phyloP scores from a whole-genome alignment of 2,329 filamentous ascomycete species.

The Fusarium burgessii region DNA sequence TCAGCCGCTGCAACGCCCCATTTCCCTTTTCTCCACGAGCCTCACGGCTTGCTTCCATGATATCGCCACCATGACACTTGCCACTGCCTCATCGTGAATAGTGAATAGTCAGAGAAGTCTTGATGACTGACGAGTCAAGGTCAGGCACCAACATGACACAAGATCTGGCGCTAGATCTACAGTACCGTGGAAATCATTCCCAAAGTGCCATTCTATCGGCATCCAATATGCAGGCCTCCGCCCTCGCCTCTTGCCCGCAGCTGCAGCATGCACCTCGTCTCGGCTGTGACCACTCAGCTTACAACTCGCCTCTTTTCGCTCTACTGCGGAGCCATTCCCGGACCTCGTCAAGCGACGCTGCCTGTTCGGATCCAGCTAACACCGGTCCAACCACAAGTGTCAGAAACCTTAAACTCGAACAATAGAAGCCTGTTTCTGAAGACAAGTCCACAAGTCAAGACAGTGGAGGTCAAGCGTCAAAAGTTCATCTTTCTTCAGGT shows the following conservation, averaged over 20 bases:
- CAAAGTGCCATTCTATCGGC: slow-evolving; percentile 32
- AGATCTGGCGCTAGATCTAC: slow-evolving; percentile 24
- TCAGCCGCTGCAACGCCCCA: slow-evolving; percentile 33
- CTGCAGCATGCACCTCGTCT: slow-evolving; percentile 36
- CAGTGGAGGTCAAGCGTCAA: neutral
- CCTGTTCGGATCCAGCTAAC: slow-evolving; percentile 17
- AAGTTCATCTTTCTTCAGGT: neutral
- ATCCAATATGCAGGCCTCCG: slow-evolving; percentile 40
- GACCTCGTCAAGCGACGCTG: slow-evolving; percentile 29
- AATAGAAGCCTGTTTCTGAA: neutral
- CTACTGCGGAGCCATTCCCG: slow-evolving; percentile 19
- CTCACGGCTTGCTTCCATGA: slow-evolving; percentile 40
- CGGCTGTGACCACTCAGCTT: neutral
- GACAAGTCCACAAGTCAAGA: neutral
- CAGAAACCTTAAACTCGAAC: neutral
- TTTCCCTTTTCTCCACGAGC: slow-evolving; percentile 17
- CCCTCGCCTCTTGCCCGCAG: slow-evolving; percentile 35
- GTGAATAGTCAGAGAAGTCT: neutral
- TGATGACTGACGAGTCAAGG: neutral
- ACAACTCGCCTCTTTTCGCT: slow-evolving; percentile 27
- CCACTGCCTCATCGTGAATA: neutral
- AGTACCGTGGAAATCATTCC: slow-evolving; percentile 20
- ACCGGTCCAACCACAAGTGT: slow-evolving; percentile 14
- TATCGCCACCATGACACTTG: slow-evolving; percentile 28
- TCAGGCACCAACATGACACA: slow-evolving; percentile 35